These are phyloP conservation scores for Kuraishia piskuri DNA, from an alignment of 805 yeast genomes.

Conservation along the genomic window DNA sequence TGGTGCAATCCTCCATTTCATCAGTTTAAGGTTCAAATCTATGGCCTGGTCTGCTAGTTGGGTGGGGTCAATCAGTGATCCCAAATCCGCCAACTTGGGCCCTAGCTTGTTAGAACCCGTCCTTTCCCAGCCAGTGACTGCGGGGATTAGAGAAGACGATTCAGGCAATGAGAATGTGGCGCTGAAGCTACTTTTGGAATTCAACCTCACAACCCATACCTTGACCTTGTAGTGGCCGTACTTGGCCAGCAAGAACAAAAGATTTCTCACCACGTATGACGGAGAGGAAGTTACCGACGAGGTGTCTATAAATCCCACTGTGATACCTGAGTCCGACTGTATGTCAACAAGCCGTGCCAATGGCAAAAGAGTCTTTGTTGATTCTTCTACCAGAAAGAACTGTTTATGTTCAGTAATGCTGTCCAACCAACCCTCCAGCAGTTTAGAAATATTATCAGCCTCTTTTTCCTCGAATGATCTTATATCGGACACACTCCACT, in stretches of 20 bases:
- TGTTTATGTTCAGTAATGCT: background rate
- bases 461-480: conserved; percentile 2
- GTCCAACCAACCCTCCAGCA: background rate
- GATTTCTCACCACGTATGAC: conserved; percentile 16
- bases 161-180: conserved; percentile 11
- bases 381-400: conserved; percentile 2
- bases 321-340: background rate
- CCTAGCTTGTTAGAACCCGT: conserved; percentile 62
- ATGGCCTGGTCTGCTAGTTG: conserved; percentile 87
- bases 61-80: conserved; percentile 70
- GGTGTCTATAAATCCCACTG: conserved; percentile 16
- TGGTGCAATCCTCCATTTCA: conserved; percentile 97
- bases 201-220: conserved; percentile 30
- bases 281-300: conserved; percentile 10
- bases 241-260: conserved; percentile 18
- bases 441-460: background rate
- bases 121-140: conserved; percentile 85
- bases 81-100: conserved; percentile 79
- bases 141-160: conserved; percentile 19
- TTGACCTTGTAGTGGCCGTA: conserved; percentile 25
- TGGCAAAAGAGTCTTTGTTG: background rate
- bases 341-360: conserved; percentile 8
- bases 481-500: conserved; percentile 29
- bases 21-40: conserved; percentile 79
- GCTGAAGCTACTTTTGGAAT: conserved; percentile 19